phyloP scores from a whole-genome alignment of 805 yeast genomes.

The Zygosaccharomyces bisporus region DNA sequence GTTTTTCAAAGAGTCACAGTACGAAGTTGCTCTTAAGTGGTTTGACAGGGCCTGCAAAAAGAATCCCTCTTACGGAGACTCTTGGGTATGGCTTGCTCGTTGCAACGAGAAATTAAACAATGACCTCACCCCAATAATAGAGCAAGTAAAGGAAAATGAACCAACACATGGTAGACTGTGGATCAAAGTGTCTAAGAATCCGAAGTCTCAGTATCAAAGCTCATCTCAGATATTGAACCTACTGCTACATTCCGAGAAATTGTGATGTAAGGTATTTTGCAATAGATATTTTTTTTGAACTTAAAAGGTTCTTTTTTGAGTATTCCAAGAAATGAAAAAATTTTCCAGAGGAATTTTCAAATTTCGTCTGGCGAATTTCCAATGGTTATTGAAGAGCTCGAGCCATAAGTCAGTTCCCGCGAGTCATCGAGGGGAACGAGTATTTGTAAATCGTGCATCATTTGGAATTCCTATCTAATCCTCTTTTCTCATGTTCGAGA shows the following conservation, averaged over 20 bases:
- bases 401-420: neutral
- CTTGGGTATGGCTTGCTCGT: constrained; percentile 64
- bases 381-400: constrained; percentile 3
- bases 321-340: constrained; percentile 9
- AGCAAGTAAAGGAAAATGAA: constrained; percentile 41
- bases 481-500: neutral
- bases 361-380: constrained; percentile 3
- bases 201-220: constrained; percentile 42
- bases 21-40: constrained; percentile 65
- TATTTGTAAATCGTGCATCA: neutral
- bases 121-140: constrained; percentile 5
- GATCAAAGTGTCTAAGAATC: constrained; percentile 49
- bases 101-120: constrained; percentile 39
- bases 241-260: neutral
- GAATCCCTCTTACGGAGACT: constrained; percentile 64
- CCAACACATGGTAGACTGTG: constrained; percentile 64
- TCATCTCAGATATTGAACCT: constrained; percentile 41
- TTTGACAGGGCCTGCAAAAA: constrained; percentile 61
- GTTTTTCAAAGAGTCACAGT: constrained; percentile 63
- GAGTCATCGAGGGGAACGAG: constrained; percentile 4
- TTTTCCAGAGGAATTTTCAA: constrained; percentile 29
- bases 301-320: neutral
- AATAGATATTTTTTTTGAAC: neutral
- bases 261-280: constrained; percentile 1
- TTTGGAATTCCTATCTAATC: neutral